Conservation (phyloP, 2,329 filamentous ascomycete genomes). For the Colletotrichum kahawae region DNA sequence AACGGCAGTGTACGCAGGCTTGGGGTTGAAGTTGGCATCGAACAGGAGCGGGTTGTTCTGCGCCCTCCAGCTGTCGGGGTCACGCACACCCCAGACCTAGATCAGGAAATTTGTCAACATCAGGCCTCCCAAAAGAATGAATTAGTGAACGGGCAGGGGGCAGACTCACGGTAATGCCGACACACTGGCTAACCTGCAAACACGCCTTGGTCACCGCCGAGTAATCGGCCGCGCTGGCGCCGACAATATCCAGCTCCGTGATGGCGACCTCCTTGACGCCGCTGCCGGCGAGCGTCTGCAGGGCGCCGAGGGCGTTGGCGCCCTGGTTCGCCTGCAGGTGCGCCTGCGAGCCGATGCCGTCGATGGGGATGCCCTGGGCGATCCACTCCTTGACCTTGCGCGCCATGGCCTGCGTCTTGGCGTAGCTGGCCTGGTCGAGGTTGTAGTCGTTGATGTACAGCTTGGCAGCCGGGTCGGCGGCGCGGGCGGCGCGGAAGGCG, state of each 20-base stretch:
- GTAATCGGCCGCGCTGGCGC: conserved; percentile 61
- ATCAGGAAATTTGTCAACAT: conserved; percentile 66
- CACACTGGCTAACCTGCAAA: conserved; percentile 60
- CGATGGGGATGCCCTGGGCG: conserved; percentile 65
- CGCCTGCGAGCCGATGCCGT: conserved; percentile 67
- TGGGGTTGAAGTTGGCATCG: conserved; percentile 55
- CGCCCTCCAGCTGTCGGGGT: conserved; percentile 57
- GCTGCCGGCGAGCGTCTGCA: conserved; percentile 56
- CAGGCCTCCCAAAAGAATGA: conserved; percentile 3
- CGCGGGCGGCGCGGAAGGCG: conserved; percentile 71
- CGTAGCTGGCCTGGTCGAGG: conserved; percentile 63
- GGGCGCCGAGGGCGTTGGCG: conserved; percentile 48
- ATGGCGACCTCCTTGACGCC: conserved; percentile 63
- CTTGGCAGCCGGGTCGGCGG: conserved; percentile 69
- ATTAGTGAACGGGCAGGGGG: not conserved
- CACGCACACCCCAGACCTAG: conserved; percentile 65
- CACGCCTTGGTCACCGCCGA: conserved; percentile 63
- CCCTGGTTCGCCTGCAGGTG: conserved; percentile 56
- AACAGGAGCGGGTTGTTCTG: conserved; percentile 57
- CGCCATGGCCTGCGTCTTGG: conserved; percentile 63
- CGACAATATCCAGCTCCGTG: conserved; percentile 72
- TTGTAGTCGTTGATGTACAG: conserved; percentile 81
- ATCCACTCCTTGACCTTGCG: conserved; percentile 68
- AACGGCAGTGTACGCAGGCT: conserved; percentile 55
- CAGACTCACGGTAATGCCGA: conserved; percentile 60